Percentiles rank a stretch among this genome's conserved stretches.
Evolutionary conservation across 768 basidiomycete species (phyloP).

Genomic region (Panaeolus papilionaceus): DNA sequence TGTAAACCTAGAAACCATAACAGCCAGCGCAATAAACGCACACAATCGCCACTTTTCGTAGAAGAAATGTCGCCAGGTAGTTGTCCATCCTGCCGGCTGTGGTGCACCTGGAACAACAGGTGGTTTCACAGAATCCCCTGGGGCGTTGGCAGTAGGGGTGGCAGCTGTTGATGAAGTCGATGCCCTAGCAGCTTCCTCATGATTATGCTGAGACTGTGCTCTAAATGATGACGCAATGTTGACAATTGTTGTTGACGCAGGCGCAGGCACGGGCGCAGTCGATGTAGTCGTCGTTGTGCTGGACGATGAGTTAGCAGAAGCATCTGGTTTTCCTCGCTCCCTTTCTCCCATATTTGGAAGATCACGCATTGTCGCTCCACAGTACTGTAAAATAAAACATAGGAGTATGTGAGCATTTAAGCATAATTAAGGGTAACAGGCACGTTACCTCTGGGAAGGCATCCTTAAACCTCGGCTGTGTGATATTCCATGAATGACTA

Average conservation of each 20-base stretch:
- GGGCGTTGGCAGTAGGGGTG: slow-evolving; percentile 11
- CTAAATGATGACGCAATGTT: slow-evolving; percentile 1
- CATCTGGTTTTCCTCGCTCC: slow-evolving; percentile 61
- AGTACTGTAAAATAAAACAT: slow-evolving; percentile 58
- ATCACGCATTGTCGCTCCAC: slow-evolving; percentile 66
- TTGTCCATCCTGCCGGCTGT: slow-evolving; percentile 55
- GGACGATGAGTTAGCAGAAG: slow-evolving; percentile 31
- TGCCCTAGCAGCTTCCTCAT: slow-evolving; percentile 1
- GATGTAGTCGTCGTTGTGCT: slow-evolving; percentile 16
- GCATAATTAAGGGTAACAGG: slow-evolving; percentile 16
- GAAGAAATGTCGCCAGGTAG: slow-evolving; percentile 67
- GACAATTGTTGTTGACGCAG: slow-evolving; percentile 21
- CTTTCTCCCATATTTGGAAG: slow-evolving; percentile 94
- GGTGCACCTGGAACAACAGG: slow-evolving; percentile 35
- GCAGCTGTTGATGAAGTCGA: slow-evolving; percentile 21
- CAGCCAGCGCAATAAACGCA: slow-evolving; percentile 75
- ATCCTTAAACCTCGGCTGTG: slow-evolving; percentile 81
- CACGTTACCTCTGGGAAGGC: slow-evolving; percentile 84
- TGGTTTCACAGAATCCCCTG: slow-evolving; percentile 22
- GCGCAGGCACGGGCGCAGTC: background rate
- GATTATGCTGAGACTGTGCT: slow-evolving; percentile 5
- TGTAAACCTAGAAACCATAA: slow-evolving; percentile 79
- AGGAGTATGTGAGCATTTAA: slow-evolving; percentile 15
- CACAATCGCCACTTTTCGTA: slow-evolving; percentile 92
- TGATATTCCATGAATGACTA: slow-evolving; percentile 88